These are phyloP conservation scores for Climacium dendroides DNA, from an alignment of 225 moss, liverwort and hornwort genomes.

Conservation along the genomic window DNA sequence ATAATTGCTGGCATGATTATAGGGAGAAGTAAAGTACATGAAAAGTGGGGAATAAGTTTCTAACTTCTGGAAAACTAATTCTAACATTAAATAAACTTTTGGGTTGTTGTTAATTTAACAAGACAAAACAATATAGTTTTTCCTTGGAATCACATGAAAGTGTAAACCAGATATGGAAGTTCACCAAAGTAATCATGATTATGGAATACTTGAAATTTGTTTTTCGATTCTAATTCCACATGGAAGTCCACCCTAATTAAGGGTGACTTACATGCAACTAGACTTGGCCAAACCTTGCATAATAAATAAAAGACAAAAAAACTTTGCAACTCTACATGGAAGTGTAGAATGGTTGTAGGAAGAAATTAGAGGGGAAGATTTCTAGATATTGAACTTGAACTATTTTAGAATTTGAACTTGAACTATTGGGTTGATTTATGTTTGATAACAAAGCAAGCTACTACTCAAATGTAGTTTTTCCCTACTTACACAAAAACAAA, in stretches of 20 bases:
- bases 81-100: neutral
- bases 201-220: rapidly evolving
- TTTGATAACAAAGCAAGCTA: neutral
- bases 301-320: neutral
- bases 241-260: rapidly evolving
- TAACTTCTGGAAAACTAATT: rapidly evolving
- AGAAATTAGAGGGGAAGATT: neutral
- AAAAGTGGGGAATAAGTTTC: neutral
- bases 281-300: rapidly evolving
- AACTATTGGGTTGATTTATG: rapidly evolving
- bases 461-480: neutral
- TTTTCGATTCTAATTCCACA: rapidly evolving
- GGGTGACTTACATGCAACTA: neutral
- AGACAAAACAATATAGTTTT: neutral
- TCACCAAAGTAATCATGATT: rapidly evolving
- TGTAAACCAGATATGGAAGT: neutral
- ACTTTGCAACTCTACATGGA: rapidly evolving
- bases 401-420: neutral
- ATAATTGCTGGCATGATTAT: neutral
- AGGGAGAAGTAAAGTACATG: neutral
- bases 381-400: rapidly evolving
- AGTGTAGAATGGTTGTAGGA: neutral
- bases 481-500: rapidly evolving
- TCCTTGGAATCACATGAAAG: neutral
- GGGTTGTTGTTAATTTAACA: neutral